Conservation (phyloP, 1,284 basidiomycete genomes). For the Violaceomyces palustris region DNA sequence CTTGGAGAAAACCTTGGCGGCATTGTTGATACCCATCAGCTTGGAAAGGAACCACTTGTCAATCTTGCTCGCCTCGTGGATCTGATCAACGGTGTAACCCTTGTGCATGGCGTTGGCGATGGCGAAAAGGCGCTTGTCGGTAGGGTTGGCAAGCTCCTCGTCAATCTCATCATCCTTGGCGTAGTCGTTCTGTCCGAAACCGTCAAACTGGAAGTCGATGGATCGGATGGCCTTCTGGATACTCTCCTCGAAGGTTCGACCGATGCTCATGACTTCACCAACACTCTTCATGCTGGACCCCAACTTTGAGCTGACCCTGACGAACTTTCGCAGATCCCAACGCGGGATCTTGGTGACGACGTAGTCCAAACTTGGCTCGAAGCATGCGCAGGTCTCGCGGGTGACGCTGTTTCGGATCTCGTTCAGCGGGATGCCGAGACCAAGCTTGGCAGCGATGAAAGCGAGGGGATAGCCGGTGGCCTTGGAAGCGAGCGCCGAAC, state of each 20-base stretch:
- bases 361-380: conserved; percentile 96
- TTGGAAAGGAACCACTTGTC: conserved; percentile 96
- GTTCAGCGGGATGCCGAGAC: conserved; percentile 91
- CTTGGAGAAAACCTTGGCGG: conserved; percentile 56
- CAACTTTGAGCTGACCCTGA: conserved; percentile 49
- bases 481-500: conserved; percentile 94
- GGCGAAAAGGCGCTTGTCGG: conserved; percentile 86
- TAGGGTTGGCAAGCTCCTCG: conserved; percentile 78
- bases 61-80: conserved; percentile 94
- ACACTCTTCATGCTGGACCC: conserved; percentile 77
- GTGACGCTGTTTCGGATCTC: conserved; percentile 97
- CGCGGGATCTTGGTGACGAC: conserved; percentile 96
- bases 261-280: conserved; percentile 98
- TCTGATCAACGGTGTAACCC: conserved; percentile 89
- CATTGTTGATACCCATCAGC: conserved; percentile 58
- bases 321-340: conserved; percentile 99
- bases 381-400: conserved; percentile 91
- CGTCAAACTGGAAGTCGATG: conserved; percentile 88
- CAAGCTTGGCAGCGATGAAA: conserved; percentile 96
- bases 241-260: conserved; percentile 94
- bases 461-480: conserved; percentile 97
- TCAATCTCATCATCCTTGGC: conserved; percentile 68
- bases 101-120: conserved; percentile 80
- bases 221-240: conserved; percentile 96
- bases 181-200: conserved; percentile 83